Evolutionary conservation across 2,329 filamentous ascomycete species (phyloP), one percentile per base, ranked within the genome.

Genomic region (Stemphylium beticola): DNA sequence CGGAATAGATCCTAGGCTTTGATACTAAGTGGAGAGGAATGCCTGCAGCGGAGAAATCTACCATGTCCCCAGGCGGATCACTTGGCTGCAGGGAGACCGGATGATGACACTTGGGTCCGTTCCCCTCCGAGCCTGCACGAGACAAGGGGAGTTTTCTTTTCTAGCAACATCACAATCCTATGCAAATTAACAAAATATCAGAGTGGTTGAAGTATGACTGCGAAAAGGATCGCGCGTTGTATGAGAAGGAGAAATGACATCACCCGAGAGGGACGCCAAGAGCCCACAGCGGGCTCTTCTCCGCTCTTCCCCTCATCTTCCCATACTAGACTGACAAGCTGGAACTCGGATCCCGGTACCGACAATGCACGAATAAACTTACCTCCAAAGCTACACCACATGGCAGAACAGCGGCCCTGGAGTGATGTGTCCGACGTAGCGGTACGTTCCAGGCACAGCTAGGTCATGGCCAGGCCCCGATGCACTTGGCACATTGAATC

Each of bases 231-330:
- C 14, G 34, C 17, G 10, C 33, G 29, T 22, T 47, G 3, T 22
- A n/a, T 24, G 20, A 29, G 9, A 14, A 15, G 15, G 2, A 20
- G 18, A 11, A 24, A 49, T 53, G 49, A 57, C 55, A 50, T 50
- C 55, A 57, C 22, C 17, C 17, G 15, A 36, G 29, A 32, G 5
- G 1, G 31, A 5, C 38, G 55, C 55, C 55, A 57, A 57, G 55
- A 54, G 14, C 24, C n/a, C 36, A 9, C 24, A 24, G 24, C 46
- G 46, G 51, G 24, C 24, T 54, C 32, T 11, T 36, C 46, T 49
- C 45, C 40, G 51, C 32, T 22, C 37, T 33, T 34, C 22, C 24
- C 14, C 29, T 22, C n/a, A 20, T 17, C 14, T 48, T 34, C 26
- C 37, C 37, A 37, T 22, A 40, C 31, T 38, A 18, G 26, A 11